phyloP scores from a whole-genome alignment of 1,139 yeast genomes.

The Wickerhamomyces sp. region DNA sequence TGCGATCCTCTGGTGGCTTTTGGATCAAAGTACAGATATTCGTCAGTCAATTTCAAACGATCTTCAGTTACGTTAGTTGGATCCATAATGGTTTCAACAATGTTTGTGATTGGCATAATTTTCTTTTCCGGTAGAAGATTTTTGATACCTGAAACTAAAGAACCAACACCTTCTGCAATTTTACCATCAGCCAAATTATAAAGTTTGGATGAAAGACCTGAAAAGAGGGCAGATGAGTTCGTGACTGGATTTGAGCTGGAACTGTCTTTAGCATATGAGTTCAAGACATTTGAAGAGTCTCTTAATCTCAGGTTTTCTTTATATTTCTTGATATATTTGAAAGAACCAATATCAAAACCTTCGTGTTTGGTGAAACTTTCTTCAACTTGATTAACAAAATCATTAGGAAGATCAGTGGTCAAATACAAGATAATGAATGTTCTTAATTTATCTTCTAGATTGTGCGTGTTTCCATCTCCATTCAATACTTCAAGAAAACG shows the following conservation, averaged over 20 bases:
- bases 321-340: slow-evolving; percentile 69
- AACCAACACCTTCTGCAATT: slow-evolving; percentile 73
- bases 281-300: slow-evolving; percentile 35
- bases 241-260: slow-evolving; percentile 23
- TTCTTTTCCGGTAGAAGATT: slow-evolving; percentile 84
- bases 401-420: slow-evolving; percentile 52
- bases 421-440: slow-evolving; percentile 73
- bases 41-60: slow-evolving; percentile 71
- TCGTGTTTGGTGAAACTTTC: slow-evolving; percentile 50
- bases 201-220: slow-evolving; percentile 71
- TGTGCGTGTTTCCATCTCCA: slow-evolving; percentile 34
- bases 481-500: slow-evolving; percentile 55
- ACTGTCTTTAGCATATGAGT: slow-evolving; percentile 22
- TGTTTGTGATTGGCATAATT: slow-evolving; percentile 81
- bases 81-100: slow-evolving; percentile 88
- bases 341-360: slow-evolving; percentile 55
- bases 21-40: slow-evolving; percentile 87
- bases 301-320: slow-evolving; percentile 75
- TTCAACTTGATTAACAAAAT: slow-evolving; percentile 65
- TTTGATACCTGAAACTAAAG: slow-evolving; percentile 82
- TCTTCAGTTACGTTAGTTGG: slow-evolving; percentile 62
- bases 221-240: slow-evolving; percentile 60
- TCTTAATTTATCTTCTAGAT: slow-evolving; percentile 75
- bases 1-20: slow-evolving; percentile 80
- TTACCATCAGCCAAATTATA: slow-evolving; percentile 82